Conservation (phyloP, 2,329 filamentous ascomycete genomes). For the Fusarium irregulare region DNA sequence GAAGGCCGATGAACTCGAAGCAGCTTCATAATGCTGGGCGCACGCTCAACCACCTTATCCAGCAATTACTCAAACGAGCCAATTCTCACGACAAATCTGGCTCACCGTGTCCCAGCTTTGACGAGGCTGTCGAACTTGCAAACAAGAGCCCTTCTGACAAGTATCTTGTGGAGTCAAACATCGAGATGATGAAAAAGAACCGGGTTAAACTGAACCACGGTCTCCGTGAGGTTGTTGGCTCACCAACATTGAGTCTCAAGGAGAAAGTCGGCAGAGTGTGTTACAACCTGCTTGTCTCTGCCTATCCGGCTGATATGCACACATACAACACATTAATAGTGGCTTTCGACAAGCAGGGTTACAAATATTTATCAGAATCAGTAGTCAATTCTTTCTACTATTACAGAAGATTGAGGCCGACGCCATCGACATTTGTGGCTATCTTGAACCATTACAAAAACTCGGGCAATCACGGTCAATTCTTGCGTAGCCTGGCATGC, state of each 20-base stretch:
- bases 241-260: conserved; percentile 43
- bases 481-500: conserved; percentile 59
- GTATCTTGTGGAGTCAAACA: conserved; percentile 47
- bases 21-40: conserved; percentile 47
- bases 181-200: conserved; percentile 41
- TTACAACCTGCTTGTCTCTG: conserved; percentile 74
- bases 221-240: conserved; percentile 46
- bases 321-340: conserved; percentile 78
- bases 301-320: conserved; percentile 71
- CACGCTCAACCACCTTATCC: conserved; percentile 46
- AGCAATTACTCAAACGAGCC: conserved; percentile 48
- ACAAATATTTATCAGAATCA: conserved; percentile 62
- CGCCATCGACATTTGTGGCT: conserved; percentile 60
- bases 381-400: conserved; percentile 64
- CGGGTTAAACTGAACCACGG: conserved; percentile 46
- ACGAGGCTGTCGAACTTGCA: conserved; percentile 46
- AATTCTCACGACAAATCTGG: conserved; percentile 37
- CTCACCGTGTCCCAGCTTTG: conserved; percentile 44
- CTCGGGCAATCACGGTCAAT: conserved; percentile 54
- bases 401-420: conserved; percentile 58
- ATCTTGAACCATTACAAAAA: conserved; percentile 63
- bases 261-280: conserved; percentile 59
- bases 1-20: conserved; percentile 39
- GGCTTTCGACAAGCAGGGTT: conserved; percentile 67
- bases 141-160: conserved; percentile 28